phyloP scores from a whole-genome alignment of 305 asterid genomes.

The Solanum chacoense region DNA sequence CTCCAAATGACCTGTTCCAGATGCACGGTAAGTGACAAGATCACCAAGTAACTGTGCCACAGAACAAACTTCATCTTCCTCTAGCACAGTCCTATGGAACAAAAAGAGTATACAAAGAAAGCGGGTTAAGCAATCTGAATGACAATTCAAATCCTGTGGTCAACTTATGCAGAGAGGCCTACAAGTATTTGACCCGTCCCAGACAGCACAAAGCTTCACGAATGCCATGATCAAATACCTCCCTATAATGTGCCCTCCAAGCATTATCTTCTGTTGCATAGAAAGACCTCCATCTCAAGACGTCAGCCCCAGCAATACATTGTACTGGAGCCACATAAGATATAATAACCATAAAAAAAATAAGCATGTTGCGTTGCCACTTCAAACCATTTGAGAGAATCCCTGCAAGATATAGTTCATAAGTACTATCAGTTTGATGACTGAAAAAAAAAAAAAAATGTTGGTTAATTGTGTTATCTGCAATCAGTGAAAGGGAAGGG shows the following conservation, averaged over 20 bases:
- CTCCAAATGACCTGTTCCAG: slow-evolving; percentile 20
- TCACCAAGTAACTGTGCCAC: slow-evolving; percentile 22
- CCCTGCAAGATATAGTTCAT: slow-evolving; percentile 5
- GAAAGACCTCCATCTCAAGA: slow-evolving; percentile 25
- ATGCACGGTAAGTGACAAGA: slow-evolving; percentile 21
- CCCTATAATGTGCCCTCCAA: slow-evolving; percentile 28
- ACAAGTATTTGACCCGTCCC: slow-evolving; percentile 23
- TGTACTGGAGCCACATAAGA: slow-evolving; percentile 11
- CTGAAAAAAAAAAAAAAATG: background rate
- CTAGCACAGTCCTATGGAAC: slow-evolving; percentile 8
- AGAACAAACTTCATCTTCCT: slow-evolving; percentile 20
- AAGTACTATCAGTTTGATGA: background rate
- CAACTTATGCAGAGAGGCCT: slow-evolving; percentile 5
- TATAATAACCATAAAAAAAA: slow-evolving; percentile 7
- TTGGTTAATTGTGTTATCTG: background rate
- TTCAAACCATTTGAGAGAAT: slow-evolving; percentile 4
- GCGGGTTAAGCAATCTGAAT: background rate
- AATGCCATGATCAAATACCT: slow-evolving; percentile 24
- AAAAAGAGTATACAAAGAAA: background rate
- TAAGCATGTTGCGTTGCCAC: slow-evolving; percentile 2
- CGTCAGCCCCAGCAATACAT: slow-evolving; percentile 14
- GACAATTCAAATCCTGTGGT: background rate
- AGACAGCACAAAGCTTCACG: slow-evolving; percentile 26
- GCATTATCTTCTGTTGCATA: slow-evolving; percentile 18
- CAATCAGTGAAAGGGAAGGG: background rate